Evolutionary conservation across 2,329 filamentous ascomycete genomes (phyloP).

Genomic region (Fusarium nanum): DNA sequence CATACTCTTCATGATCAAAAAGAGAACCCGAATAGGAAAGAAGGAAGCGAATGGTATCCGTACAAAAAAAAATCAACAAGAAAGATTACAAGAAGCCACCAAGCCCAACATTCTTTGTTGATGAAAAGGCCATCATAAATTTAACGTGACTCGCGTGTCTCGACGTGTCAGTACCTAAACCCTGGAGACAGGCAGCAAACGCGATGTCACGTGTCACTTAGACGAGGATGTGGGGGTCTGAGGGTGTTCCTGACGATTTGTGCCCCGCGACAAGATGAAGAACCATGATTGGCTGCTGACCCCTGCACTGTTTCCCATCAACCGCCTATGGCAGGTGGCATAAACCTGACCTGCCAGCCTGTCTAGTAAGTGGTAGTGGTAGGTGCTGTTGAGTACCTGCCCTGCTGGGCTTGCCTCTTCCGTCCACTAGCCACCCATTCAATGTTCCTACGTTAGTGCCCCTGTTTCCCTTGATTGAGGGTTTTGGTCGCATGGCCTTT

Average conservation of each 20-base stretch:
- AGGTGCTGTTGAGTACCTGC: slow-evolving; percentile 4
- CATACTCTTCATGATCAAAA: slow-evolving; percentile 54
- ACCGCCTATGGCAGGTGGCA: slow-evolving; percentile 33
- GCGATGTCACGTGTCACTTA: slow-evolving; percentile 18
- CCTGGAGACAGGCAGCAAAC: slow-evolving; percentile 31
- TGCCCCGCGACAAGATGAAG: slow-evolving; percentile 47
- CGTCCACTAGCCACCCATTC: slow-evolving; percentile 9
- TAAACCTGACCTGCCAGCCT: slow-evolving; percentile 19
- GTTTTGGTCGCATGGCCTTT: slow-evolving; percentile 9
- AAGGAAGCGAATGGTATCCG: background rate
- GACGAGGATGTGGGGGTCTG: background rate
- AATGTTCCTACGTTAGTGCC: slow-evolving; percentile 21
- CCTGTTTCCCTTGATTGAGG: slow-evolving; percentile 8
- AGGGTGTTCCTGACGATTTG: slow-evolving; percentile 45
- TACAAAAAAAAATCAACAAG: background rate
- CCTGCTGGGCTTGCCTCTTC: slow-evolving; percentile 20
- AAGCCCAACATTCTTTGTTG: background rate
- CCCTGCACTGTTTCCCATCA: slow-evolving; percentile 45
- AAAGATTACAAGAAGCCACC: background rate
- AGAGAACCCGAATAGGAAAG: background rate
- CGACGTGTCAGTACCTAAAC: slow-evolving; percentile 30
- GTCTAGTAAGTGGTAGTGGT: background rate
- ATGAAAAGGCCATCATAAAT: background rate
- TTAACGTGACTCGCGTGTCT: slow-evolving; percentile 23
- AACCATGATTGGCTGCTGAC: slow-evolving; percentile 40